Conservation (phyloP, 768 basidiomycete species). For the Boletus rubroflammeus region DNA sequence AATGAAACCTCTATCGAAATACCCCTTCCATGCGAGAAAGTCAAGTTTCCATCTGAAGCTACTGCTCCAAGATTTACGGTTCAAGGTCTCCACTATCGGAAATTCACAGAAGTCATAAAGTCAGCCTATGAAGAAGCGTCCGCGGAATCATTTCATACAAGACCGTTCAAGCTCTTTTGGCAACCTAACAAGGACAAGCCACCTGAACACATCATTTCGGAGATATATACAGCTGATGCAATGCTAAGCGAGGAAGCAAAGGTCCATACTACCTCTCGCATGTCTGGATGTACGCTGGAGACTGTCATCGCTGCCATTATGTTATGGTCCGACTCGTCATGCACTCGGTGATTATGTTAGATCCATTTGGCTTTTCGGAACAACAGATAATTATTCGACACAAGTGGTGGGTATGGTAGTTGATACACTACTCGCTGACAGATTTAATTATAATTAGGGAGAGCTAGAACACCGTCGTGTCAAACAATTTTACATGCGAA, state of each 20-base stretch:
- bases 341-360: constrained; percentile 14
- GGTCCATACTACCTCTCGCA: not conserved
- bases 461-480: constrained; percentile 36
- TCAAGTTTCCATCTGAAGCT: not conserved
- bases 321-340: no score
- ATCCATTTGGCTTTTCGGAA: constrained; percentile 10
- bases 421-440: not conserved
- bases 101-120: constrained; percentile 22
- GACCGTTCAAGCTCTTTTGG: constrained; percentile 17
- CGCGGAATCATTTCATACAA: constrained; percentile 9
- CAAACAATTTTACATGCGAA: constrained; percentile 36
- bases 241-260: not conserved
- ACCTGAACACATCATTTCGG: not conserved
- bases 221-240: not conserved
- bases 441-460: not conserved
- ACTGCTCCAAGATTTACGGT: not conserved
- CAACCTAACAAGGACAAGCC: not conserved
- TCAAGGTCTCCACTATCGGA: constrained; percentile 27
- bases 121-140: constrained; percentile 19
- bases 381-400: constrained; percentile 34
- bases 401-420: constrained; percentile 26
- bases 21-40: not conserved
- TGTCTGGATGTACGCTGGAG: no score
- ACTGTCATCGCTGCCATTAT: no score
- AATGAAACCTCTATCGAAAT: not conserved